Evolutionary conservation across 441 rosid species (phyloP).

Genomic region (Adansonia madagascariensis): DNA sequence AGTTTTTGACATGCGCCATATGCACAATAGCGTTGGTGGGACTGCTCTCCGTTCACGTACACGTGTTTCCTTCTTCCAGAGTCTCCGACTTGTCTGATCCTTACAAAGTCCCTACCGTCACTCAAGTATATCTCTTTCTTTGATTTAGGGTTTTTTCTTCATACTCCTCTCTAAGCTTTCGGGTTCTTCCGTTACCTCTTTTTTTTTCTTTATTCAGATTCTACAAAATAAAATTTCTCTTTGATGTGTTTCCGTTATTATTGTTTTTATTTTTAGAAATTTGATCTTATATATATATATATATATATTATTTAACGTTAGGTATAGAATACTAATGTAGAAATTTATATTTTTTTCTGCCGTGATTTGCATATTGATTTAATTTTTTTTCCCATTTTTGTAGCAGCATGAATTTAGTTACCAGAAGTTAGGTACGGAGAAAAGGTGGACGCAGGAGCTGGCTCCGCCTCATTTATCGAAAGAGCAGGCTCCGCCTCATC

Average conservation of each 20-base stretch:
- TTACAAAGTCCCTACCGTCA: slow-evolving; percentile 49
- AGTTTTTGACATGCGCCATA: slow-evolving; percentile 66
- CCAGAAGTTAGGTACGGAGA: slow-evolving; percentile 49
- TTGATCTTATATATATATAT: background rate
- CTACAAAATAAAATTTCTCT: background rate
- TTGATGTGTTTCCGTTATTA: background rate
- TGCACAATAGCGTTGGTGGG: slow-evolving; percentile 59
- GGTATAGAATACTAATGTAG: background rate
- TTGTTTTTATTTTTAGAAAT: background rate
- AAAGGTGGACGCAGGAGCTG: slow-evolving; percentile 63
- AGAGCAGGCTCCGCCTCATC: slow-evolving; percentile 61
- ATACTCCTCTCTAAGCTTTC: slow-evolving; percentile 13
- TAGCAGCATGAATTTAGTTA: slow-evolving; percentile 43
- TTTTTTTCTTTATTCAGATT: background rate
- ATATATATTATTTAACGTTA: background rate
- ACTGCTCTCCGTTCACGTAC: slow-evolving; percentile 62
- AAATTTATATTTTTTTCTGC: background rate
- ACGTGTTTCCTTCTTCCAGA: slow-evolving; percentile 53
- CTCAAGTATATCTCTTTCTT: slow-evolving; percentile 39
- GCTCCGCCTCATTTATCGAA: slow-evolving; percentile 57
- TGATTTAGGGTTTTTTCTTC: slow-evolving; percentile 4
- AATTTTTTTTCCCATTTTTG: slow-evolving; percentile 1
- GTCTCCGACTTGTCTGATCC: slow-evolving; percentile 55
- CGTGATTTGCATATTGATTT: background rate
- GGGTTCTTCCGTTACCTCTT: slow-evolving; percentile 5